These are phyloP conservation scores for Apodospora peruviana DNA, from an alignment of 495 filamentous ascomycete genomes.

Conservation along the genomic window DNA sequence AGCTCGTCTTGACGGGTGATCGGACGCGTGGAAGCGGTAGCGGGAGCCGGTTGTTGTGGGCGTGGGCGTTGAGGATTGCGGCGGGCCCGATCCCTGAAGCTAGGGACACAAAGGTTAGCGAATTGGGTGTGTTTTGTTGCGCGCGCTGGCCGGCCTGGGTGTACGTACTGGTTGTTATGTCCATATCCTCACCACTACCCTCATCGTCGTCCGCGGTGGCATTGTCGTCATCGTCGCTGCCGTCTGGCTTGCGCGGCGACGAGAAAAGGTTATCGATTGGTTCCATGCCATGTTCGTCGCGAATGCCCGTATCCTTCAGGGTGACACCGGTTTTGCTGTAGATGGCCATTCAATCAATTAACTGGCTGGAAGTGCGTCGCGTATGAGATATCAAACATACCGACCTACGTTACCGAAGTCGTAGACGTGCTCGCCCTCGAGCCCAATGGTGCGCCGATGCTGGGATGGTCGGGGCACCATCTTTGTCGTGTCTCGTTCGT, in stretches of 20 bases:
- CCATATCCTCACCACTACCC: constrained; percentile 34
- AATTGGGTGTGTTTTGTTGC: background rate
- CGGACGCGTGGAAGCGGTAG: constrained; percentile 41
- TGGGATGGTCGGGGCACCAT: constrained; percentile 30
- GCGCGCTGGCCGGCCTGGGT: background rate
- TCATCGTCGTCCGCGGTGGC: constrained; percentile 16
- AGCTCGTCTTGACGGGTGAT: constrained; percentile 50
- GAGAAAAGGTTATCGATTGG: constrained; percentile 81
- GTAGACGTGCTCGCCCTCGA: constrained; percentile 40
- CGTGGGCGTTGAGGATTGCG: constrained; percentile 25
- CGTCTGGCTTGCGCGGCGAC: constrained; percentile 53
- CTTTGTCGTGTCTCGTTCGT: background rate
- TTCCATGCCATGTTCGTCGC: constrained; percentile 91
- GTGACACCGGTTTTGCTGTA: constrained; percentile 75
- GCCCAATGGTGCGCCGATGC: constrained; percentile 29
- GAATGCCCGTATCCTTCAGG: constrained; percentile 68
- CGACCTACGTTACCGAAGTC: constrained; percentile 45
- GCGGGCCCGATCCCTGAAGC: constrained; percentile 18
- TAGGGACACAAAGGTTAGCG: background rate
- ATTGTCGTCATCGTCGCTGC: constrained; percentile 8
- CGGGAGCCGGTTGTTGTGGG: constrained; percentile 30
- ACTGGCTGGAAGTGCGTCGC: background rate
- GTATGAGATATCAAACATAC: constrained; percentile 22
- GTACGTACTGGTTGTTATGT: constrained; percentile 33
- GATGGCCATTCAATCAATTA: too few species aligned